Evolutionary conservation across 345 rosid genomes (phyloP), one percentile per base, ranked within the genome.

Genomic region (Brassica cretica): DNA sequence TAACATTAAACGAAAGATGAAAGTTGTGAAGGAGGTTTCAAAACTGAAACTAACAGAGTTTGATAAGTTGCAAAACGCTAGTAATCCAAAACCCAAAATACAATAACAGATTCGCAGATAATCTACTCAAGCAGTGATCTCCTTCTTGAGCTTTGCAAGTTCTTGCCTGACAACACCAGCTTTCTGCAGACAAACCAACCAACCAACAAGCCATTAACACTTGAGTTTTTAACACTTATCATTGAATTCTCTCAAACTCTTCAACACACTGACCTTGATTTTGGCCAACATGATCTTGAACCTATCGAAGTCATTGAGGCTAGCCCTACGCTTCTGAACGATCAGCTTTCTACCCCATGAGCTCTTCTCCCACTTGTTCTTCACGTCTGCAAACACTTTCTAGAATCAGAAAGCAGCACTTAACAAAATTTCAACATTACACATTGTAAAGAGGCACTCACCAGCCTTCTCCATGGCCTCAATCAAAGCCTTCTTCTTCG

Each of bases 381-480:
- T 89, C 65, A 91, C 97, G 82, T 89, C 96, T 90, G 84, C 70
- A 59, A 78, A 5, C 15, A 16, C 6, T 0, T 25, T 5, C 10
- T 10, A 0, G 0, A 6, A 8, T 67, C 5, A 66, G 32, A 33
- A 44, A 0, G 18, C 19, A 65, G 39, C 66, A 12, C 12, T 8
- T 46, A 0, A 35, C 41, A 35, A 49, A 60, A 35, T 8, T 3
- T 2, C 16, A 62, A 33, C 35, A 68, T 33, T 29, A 24, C 44
- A 77, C 0, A 7, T 0, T 2, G 3, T 33, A 29, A 24, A 9
- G 2, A 24, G 25, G 0, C 59, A 66, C 93, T 44, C 71, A 94
- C 98, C 97, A 80, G 98, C 99, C 63, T 87, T 91, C 76, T 95
- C 91, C 97, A 95, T 91, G 7, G 98, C 96, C 82, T 91, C 90